Evolutionary conservation across 2,329 filamentous ascomycete species (phyloP), one percentile per base, ranked within the genome.

Genomic region (Eurotiales sp.): DNA sequence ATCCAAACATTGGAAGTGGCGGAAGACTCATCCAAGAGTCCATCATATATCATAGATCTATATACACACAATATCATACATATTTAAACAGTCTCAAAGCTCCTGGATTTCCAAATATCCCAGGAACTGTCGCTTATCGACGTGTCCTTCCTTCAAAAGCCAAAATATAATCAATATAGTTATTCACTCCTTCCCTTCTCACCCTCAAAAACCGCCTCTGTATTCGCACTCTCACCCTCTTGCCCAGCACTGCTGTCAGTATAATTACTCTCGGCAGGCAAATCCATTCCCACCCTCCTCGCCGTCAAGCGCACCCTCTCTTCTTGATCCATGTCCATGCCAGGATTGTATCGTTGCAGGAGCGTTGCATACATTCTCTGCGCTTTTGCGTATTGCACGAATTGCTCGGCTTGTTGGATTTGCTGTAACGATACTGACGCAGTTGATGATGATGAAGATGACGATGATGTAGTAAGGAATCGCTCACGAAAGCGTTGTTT

Each of bases 321-420:
- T 65, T 84, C 79, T 71, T 95, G 84, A 66, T 87, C 83, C 86
- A 96, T 88, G 59, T 83, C 82, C 83, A 95, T 89, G 15, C 91
- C 90, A 0, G 90, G 90, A 69, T 97, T 97, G 72, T 99, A 97
- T 61, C 91, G 80, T 72, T 96, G 91, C 32, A 97, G 69, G 39
- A 97, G 74, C 14, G 83, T 85, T 22, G 83, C 80, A 68, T 97
- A 96, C 66, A 82, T 82, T 47, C 91, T 79, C 75, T 99, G 93
- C n/a, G 91, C 86, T 60, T 83, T 82, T 17, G 93, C 78, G 67
- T 96, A 97, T 52, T 83, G 80, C 22, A 90, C 72, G 59, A 90
- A 83, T 69, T 97, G 90, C 57, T 89, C 83, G n/a, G 83, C 86
- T 59, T 88, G 74, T 46, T 77, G 67, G 12, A 72, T 42, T 21